Base-by-base conservation (phyloP, 495 filamentous ascomycete species). In the Astrocystis sublimbata region DNA sequence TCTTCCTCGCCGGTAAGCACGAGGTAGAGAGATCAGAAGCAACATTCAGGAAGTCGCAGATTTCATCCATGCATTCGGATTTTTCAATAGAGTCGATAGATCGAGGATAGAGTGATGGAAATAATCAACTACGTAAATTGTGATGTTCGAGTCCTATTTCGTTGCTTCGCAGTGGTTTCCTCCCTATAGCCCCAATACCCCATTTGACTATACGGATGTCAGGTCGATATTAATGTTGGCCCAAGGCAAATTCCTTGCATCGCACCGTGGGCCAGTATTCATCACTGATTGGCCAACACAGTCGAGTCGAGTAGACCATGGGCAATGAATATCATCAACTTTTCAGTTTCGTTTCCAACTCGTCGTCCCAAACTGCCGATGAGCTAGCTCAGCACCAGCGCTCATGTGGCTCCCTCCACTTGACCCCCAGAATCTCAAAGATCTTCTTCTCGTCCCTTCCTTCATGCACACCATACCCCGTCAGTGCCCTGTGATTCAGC, bases 401-500 rank as follows among this genome's bases (percentile, higher is more conserved):
- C 65, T 96, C 85, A 71, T 88, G 81, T 4, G 92, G 91, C 66
- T 87, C 85, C 64, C 94, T 84, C 89, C 92, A 98, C 17, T 91
- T 89, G 40, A 98, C 92, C 5, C 89, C 91, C 43, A 98, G 76
- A 23, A 90, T 78, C 79, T 89, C 86, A 72, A 98, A 97, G 42
- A 97, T 98, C 64, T 81, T 83, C 75, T 80, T 88, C 79, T 98
- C 93, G 67, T 89, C 85, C 35, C 80, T 78, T 1, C 88, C 86
- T 75, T 96, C 93, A 3, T 96, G 67, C 65, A 97, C 70, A 49
- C 80, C 84, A 0, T 89, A 92, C 42, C 88, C 78, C n/a, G 81
- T 97, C 50, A 98, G 74, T 1, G 92, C 94, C 19, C 83, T 79
- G 71, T 97, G 93, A 67, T 97, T 97, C 35, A 98, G 68, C 58